Conservation (phyloP, 208 protist species). For the Trypanosoma grayi region DNA sequence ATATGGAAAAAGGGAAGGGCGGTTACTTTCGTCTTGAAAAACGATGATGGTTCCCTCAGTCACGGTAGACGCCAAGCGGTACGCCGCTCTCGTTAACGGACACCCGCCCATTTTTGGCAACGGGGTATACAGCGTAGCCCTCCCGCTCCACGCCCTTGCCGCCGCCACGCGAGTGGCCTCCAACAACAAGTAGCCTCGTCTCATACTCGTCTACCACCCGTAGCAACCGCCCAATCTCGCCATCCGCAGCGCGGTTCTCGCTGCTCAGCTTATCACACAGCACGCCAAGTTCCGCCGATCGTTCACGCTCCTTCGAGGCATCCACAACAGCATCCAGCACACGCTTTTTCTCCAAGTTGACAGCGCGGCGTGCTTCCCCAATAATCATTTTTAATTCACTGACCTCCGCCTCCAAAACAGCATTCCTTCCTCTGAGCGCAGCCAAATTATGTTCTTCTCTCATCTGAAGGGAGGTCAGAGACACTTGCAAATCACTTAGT, state of each 20-base stretch:
- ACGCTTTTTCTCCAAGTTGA: not conserved
- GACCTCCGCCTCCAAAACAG: not conserved
- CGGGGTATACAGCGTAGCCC: not conserved
- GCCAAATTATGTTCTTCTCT: too few species aligned
- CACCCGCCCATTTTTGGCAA: not conserved
- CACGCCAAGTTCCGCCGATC: not conserved
- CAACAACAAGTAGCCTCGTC: not conserved
- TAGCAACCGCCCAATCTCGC: not conserved
- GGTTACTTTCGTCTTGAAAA: too few species aligned
- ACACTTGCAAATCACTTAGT: too few species aligned
- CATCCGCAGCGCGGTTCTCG: not conserved
- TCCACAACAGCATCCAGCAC: not conserved
- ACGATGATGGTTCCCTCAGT: too few species aligned
- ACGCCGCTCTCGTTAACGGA: not conserved
- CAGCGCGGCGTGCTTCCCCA: not conserved
- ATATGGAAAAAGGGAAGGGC: constrained; percentile 1
- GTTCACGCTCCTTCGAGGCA: not conserved
- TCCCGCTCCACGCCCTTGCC: not conserved
- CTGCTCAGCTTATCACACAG: not conserved
- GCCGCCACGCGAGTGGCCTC: not conserved
- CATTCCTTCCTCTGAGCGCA: not conserved
- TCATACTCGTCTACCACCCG: not conserved
- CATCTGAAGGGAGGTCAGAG: too few species aligned
- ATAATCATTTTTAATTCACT: not conserved
- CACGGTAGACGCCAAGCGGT: not conserved